phyloP scores from a whole-genome alignment of 2,329 filamentous ascomycete genomes.

The Trichoderma sp. region DNA sequence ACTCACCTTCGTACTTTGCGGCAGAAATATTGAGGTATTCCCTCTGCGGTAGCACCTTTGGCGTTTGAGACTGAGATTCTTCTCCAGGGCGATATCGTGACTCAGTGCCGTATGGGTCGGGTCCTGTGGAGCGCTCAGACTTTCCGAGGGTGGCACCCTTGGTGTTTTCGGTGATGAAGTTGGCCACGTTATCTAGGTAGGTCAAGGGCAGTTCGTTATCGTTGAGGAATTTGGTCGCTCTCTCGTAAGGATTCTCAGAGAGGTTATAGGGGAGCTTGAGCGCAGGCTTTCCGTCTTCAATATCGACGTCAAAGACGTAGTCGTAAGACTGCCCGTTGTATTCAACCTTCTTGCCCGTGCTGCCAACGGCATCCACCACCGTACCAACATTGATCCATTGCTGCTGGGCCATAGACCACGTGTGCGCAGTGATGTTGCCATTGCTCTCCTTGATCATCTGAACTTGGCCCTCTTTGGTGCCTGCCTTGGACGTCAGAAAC shows the following conservation, averaged over 20 bases:
- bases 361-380: conserved; percentile 84
- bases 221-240: conserved; percentile 84
- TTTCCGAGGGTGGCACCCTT: conserved; percentile 80
- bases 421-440: conserved; percentile 79
- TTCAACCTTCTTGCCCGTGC: conserved; percentile 72
- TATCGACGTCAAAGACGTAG: conserved; percentile 94
- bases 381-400: conserved; percentile 91
- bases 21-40: conserved; percentile 74
- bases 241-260: conserved; percentile 88
- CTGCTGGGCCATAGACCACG: conserved; percentile 71
- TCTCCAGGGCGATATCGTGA: conserved; percentile 71
- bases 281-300: conserved; percentile 88
- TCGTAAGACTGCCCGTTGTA: conserved; percentile 89
- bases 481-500: conserved; percentile 75
- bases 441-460: conserved; percentile 84
- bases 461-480: conserved; percentile 95
- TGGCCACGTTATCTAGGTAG: conserved; percentile 87
- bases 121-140: conserved; percentile 46
- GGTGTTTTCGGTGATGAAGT: conserved; percentile 89
- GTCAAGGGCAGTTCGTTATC: conserved; percentile 83
- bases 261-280: conserved; percentile 93
- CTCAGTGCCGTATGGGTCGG: conserved; percentile 77
- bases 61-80: conserved; percentile 38
- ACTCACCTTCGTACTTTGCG: conserved; percentile 62
- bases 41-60: conserved; percentile 71